Evolutionary conservation across 768 basidiomycete genomes (phyloP).

Genomic region (Amanita rubescens): DNA sequence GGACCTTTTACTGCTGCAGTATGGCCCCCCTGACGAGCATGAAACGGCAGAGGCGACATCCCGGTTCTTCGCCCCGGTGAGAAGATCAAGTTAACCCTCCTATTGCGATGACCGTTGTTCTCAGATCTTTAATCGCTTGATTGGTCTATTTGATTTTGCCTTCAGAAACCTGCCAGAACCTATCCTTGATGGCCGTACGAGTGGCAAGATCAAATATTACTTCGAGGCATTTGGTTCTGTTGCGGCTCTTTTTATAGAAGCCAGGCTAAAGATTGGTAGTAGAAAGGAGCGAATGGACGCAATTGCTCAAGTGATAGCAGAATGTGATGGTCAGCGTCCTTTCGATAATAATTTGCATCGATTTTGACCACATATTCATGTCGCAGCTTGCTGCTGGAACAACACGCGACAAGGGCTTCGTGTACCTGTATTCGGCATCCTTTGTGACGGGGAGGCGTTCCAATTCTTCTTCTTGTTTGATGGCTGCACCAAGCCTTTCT

Average conservation of each 20-base stretch:
- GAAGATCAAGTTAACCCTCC: conserved; percentile 7
- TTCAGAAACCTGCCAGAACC: too few species aligned
- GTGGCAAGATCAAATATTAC: conserved; percentile 12
- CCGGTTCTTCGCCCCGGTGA: conserved; percentile 17
- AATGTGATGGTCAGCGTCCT: too few species aligned
- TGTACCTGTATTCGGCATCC: conserved; percentile 10
- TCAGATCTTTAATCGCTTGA: too few species aligned
- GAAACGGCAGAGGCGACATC: conserved; percentile 16
- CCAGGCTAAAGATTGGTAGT: conserved; percentile 12
- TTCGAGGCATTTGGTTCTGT: conserved; percentile 16
- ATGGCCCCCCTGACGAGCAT: conserved; percentile 12
- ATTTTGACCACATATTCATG: too few species aligned
- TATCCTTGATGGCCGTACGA: conserved; percentile 8
- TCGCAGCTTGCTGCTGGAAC: too few species aligned
- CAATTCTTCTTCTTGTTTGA: conserved; percentile 14
- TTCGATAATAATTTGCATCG: too few species aligned
- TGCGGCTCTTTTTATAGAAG: conserved; percentile 14
- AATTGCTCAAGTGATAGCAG: too few species aligned
- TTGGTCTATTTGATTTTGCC: too few species aligned
- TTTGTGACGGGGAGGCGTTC: conserved; percentile 11
- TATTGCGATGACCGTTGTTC: conserved; percentile 7
- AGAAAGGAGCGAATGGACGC: conserved; percentile 9
- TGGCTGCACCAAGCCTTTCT: background rate
- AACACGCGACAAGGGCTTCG: too few species aligned
- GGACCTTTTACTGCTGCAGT: conserved; percentile 14